phyloP scores from a whole-genome alignment of 2,329 filamentous ascomycete genomes.

The Passalora sequoiae region DNA sequence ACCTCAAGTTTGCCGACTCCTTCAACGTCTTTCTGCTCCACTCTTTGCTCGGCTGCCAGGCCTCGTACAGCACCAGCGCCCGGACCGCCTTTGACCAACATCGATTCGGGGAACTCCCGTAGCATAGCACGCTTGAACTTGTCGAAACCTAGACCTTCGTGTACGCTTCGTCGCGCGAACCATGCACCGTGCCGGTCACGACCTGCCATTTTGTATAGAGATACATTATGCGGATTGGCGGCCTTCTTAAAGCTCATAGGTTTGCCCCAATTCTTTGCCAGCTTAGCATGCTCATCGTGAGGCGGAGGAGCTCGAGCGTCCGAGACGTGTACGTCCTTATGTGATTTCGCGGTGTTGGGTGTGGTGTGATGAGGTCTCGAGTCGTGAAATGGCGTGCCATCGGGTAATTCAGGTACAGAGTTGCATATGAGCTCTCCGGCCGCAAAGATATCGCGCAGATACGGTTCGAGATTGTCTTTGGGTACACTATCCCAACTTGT shows the following conservation, averaged over 20 bases:
- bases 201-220: conserved; percentile 71
- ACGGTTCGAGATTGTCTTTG: conserved; percentile 36
- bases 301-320: conserved; percentile 47
- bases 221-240: conserved; percentile 71
- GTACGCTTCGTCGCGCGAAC: conserved; percentile 82
- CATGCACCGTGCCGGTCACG: conserved; percentile 81
- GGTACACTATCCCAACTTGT: conserved; percentile 44
- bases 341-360: conserved; percentile 47
- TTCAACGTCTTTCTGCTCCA: conserved; percentile 59
- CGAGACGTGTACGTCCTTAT: conserved; percentile 51
- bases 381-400: conserved; percentile 42
- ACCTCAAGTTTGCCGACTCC: conserved; percentile 64
- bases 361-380: conserved; percentile 54
- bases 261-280: conserved; percentile 83
- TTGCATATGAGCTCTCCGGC: conserved; percentile 67
- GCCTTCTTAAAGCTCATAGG: conserved; percentile 66
- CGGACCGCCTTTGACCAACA: conserved; percentile 64
- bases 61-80: conserved; percentile 74
- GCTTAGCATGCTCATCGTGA: conserved; percentile 49
- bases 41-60: conserved; percentile 71
- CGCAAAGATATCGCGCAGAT: conserved; percentile 39
- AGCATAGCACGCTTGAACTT: conserved; percentile 73
- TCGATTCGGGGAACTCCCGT: conserved; percentile 71
- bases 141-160: conserved; percentile 70
- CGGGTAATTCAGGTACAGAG: conserved; percentile 61